Conservation (phyloP, 2,329 filamentous ascomycete genomes). For the Trichoderma sp. region DNA sequence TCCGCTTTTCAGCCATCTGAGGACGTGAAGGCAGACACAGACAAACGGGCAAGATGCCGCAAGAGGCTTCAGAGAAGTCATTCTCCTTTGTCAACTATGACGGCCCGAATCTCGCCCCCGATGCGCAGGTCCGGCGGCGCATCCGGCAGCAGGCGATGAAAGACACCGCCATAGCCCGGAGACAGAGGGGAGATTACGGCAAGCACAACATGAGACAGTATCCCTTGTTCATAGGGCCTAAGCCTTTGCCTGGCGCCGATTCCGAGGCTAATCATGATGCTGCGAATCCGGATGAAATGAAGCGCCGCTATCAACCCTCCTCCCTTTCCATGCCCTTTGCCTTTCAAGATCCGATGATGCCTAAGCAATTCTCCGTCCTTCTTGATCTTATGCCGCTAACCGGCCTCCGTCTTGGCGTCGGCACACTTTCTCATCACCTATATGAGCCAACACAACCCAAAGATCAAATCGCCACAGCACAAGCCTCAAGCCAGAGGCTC, state of each 20-base stretch:
- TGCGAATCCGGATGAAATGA: not conserved
- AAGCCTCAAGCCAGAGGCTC: constrained; percentile 3
- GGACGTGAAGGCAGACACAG: not conserved
- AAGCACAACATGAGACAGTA: constrained; percentile 15
- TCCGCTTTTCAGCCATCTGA: not conserved
- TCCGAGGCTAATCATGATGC: not conserved
- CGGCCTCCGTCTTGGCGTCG: constrained; percentile 6
- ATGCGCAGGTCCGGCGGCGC: constrained; percentile 13
- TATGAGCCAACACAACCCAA: constrained; percentile 6
- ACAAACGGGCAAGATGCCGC: not conserved
- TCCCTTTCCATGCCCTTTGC: not conserved
- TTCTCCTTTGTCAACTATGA: constrained; percentile 13
- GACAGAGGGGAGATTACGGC: constrained; percentile 5
- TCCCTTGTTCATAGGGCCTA: not conserved
- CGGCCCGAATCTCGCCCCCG: not conserved
- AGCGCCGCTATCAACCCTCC: not conserved
- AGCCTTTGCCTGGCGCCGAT: not conserved
- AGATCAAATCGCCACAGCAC: not conserved
- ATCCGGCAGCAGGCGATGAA: constrained; percentile 16
- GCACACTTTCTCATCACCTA: constrained; percentile 1
- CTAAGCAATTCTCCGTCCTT: constrained; percentile 3
- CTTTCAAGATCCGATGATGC: not conserved
- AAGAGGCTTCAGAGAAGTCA: not conserved
- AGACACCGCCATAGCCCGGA: constrained; percentile 4
- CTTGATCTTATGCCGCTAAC: constrained; percentile 9